phyloP scores from a whole-genome alignment of 345 rosid species.

The Citrus inodora region DNA sequence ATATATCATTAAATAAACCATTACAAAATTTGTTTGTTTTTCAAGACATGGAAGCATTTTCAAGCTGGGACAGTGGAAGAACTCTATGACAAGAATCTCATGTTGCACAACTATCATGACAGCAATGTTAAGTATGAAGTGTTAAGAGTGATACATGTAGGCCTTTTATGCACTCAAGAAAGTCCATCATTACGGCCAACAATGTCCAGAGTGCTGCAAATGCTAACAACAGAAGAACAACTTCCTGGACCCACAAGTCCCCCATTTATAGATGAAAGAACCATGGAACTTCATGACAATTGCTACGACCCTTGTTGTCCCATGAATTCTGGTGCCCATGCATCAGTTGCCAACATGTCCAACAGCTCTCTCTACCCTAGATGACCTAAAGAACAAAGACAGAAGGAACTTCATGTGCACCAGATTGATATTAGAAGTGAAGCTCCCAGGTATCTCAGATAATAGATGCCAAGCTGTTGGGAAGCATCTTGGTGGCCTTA shows the following conservation, averaged over 20 bases:
- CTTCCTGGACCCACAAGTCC: constrained; percentile 76
- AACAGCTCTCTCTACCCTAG: constrained; percentile 74
- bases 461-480: neutral
- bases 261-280: constrained; percentile 77
- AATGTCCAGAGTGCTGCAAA: constrained; percentile 70
- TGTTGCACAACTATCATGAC: constrained; percentile 39
- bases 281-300: constrained; percentile 67
- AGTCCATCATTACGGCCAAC: constrained; percentile 63
- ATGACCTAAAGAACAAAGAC: constrained; percentile 29
- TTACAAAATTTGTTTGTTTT: constrained; percentile 2
- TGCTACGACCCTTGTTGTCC: constrained; percentile 34
- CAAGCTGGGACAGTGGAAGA: constrained; percentile 65
- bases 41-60: constrained; percentile 72
- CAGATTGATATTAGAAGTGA: neutral
- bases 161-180: constrained; percentile 82
- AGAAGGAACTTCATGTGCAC: neutral
- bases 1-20: neutral
- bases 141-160: constrained; percentile 65
- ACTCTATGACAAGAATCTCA: constrained; percentile 64
- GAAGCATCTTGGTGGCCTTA: neutral
- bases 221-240: constrained; percentile 60
- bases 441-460: constrained; percentile 1
- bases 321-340: constrained; percentile 37
- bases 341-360: constrained; percentile 56
- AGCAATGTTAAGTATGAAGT: constrained; percentile 48